A percentile compares a stretch with the other conserved stretches of the same genome.
Conservation (phyloP, 306 rosid species). For the Prunus mira region DNA sequence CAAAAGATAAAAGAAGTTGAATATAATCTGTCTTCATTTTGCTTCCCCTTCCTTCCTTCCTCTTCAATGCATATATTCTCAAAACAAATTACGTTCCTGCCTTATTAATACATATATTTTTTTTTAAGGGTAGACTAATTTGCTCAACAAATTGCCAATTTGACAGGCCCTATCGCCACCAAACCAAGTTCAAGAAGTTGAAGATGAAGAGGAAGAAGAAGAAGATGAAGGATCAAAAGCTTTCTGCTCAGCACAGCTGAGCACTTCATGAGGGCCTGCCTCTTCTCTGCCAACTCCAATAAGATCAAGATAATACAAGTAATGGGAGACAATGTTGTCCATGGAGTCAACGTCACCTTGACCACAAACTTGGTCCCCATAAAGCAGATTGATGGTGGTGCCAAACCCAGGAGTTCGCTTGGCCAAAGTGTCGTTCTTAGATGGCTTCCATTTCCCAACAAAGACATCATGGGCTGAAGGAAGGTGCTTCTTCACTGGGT, state of each 20-base stretch:
- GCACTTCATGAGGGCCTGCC: conserved; percentile 66
- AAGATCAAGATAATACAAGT: conserved; percentile 68
- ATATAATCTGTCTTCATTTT: not conserved
- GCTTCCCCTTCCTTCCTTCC: not conserved
- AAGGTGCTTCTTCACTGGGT: conserved; percentile 60
- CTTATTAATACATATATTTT: no score
- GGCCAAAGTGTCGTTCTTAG: conserved; percentile 75
- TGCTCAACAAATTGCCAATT: no score
- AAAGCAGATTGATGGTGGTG: conserved; percentile 79
- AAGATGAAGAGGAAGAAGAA: conserved; percentile 1
- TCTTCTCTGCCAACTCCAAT: conserved; percentile 70
- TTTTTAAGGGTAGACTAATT: no score
- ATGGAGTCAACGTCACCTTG: conserved; percentile 71
- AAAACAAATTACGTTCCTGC: not conserved
- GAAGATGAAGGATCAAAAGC: conserved; percentile 57
- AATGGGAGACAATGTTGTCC: conserved; percentile 77
- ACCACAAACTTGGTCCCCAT: conserved; percentile 68
- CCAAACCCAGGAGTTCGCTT: conserved; percentile 84
- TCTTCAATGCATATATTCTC: not conserved
- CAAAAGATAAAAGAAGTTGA: not conserved
- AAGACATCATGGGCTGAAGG: conserved; percentile 92
- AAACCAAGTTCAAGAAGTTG: not conserved
- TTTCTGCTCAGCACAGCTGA: conserved; percentile 61
- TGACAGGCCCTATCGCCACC: not conserved
- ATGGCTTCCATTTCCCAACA: conserved; percentile 91